phyloP scores from a whole-genome alignment of 164 flowering plant species.

The Aristolochia contorta region DNA sequence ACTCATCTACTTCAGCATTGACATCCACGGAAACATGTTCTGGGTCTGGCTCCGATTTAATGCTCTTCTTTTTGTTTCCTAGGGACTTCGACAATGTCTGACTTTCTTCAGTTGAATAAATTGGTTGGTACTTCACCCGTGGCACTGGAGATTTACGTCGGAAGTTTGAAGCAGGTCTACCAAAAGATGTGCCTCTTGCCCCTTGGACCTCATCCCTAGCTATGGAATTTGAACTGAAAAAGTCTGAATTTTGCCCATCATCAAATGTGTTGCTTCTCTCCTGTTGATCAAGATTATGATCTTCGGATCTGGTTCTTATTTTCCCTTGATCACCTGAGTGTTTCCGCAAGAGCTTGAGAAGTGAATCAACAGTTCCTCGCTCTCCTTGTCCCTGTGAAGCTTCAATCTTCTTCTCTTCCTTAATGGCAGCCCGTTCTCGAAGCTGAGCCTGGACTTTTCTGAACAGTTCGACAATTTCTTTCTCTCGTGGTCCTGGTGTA shows the following conservation, averaged over 20 bases:
- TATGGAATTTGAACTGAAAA: slow-evolving; percentile 24
- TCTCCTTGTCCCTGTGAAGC: slow-evolving; percentile 42
- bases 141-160: slow-evolving; percentile 72
- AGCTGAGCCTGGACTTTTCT: slow-evolving; percentile 80
- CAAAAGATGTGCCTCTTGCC: slow-evolving; percentile 15
- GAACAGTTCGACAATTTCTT: slow-evolving; percentile 83
- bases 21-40: slow-evolving; percentile 12
- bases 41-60: slow-evolving; percentile 10
- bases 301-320: slow-evolving; percentile 23
- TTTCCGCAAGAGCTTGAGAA: slow-evolving; percentile 63
- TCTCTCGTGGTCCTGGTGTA: slow-evolving; percentile 72
- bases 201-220: slow-evolving; percentile 28
- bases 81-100: slow-evolving; percentile 2
- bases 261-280: slow-evolving; percentile 21
- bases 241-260: slow-evolving; percentile 31
- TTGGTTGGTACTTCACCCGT: slow-evolving; percentile 42
- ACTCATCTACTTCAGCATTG: slow-evolving; percentile 5
- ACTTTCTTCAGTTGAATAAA: slow-evolving; percentile 23
- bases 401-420: slow-evolving; percentile 63
- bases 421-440: slow-evolving; percentile 66
- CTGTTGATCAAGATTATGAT: slow-evolving; percentile 24
- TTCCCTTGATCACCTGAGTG: slow-evolving; percentile 68
- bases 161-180: slow-evolving; percentile 62
- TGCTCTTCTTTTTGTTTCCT: slow-evolving; percentile 21
- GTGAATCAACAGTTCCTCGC: slow-evolving; percentile 82